A percentile compares a stretch with the other conserved stretches of the same genome.
Evolutionary conservation across 2,329 filamentous ascomycete genomes (phyloP).

Genomic region (Conoideocrella luteorostrata): DNA sequence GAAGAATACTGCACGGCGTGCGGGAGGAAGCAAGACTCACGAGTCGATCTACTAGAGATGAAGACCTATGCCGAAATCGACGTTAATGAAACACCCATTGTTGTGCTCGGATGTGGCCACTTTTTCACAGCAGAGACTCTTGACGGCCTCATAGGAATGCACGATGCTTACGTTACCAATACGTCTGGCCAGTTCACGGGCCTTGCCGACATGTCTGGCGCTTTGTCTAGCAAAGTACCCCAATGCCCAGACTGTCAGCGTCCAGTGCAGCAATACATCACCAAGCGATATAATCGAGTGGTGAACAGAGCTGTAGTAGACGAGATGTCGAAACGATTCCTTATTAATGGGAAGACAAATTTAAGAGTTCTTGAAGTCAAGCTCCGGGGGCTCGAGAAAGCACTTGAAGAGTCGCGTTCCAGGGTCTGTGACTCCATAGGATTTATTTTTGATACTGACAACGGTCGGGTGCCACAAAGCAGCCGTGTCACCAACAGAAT

Average conservation of each 20-base stretch:
- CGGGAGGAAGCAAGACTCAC: conserved; percentile 33
- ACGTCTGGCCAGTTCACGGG: conserved; percentile 12
- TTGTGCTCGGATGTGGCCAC: conserved; percentile 59
- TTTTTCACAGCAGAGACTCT: conserved; percentile 53
- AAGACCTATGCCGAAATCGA: conserved; percentile 50
- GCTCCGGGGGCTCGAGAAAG: conserved; percentile 19
- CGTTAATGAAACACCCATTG: conserved; percentile 51
- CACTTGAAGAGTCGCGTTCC: neutral
- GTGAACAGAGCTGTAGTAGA: conserved; percentile 53
- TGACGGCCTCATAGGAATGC: conserved; percentile 56
- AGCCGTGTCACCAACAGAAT: no score
- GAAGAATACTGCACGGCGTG: conserved; percentile 51
- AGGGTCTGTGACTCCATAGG: neutral
- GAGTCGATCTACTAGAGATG: conserved; percentile 52
- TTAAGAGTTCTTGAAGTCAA: conserved; percentile 25
- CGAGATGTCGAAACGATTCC: conserved; percentile 55
- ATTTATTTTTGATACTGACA: no score
- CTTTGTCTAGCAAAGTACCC: conserved; percentile 34
- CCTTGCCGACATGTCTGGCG: conserved; percentile 34
- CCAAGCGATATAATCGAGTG: conserved; percentile 51
- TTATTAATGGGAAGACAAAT: conserved; percentile 23
- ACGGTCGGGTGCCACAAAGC: neutral
- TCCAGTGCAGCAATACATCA: conserved; percentile 46
- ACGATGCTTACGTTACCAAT: conserved; percentile 33
- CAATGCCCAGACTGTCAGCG: conserved; percentile 52